Conservation (phyloP, 2,329 filamentous ascomycete species). For the Leptographium procerum region DNA sequence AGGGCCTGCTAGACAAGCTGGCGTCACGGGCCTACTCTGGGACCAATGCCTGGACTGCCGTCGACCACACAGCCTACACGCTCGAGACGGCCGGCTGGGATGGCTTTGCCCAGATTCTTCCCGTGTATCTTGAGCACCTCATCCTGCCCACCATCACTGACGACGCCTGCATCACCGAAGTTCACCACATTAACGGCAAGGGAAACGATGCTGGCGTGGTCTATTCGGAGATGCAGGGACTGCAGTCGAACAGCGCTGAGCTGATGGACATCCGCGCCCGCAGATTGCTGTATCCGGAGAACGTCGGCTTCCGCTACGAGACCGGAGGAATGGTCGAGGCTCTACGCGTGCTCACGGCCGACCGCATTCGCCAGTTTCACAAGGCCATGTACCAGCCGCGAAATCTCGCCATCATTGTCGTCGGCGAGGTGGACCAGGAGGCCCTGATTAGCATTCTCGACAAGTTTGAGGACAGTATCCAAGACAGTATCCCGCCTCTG, state of each 20-base stretch:
- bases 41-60: constrained; percentile 96
- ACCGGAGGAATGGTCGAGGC: constrained; percentile 97
- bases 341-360: constrained; percentile 71
- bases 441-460: constrained; percentile 74
- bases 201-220: constrained; percentile 95
- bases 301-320: constrained; percentile 89
- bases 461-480: constrained; percentile 76
- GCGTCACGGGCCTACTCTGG: constrained; percentile 85
- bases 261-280: constrained; percentile 79
- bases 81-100: constrained; percentile 95
- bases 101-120: constrained; percentile 87
- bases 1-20: constrained; percentile 88
- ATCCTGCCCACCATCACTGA: constrained; percentile 87
- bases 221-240: constrained; percentile 97
- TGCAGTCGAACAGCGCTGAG: constrained; percentile 74
- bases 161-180: constrained; percentile 86
- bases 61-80: constrained; percentile 92
- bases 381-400: constrained; percentile 96
- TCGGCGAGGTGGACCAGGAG: constrained; percentile 80
- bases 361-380: constrained; percentile 90
- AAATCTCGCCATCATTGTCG: constrained; percentile 81
- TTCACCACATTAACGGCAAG: constrained; percentile 87
- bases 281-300: constrained; percentile 73
- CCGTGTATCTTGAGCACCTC: constrained; percentile 90
- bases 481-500: constrained; percentile 66